These are phyloP conservation scores for Hemileccinum hortonii DNA, from an alignment of 1,284 basidiomycete species.

Conservation along the genomic window DNA sequence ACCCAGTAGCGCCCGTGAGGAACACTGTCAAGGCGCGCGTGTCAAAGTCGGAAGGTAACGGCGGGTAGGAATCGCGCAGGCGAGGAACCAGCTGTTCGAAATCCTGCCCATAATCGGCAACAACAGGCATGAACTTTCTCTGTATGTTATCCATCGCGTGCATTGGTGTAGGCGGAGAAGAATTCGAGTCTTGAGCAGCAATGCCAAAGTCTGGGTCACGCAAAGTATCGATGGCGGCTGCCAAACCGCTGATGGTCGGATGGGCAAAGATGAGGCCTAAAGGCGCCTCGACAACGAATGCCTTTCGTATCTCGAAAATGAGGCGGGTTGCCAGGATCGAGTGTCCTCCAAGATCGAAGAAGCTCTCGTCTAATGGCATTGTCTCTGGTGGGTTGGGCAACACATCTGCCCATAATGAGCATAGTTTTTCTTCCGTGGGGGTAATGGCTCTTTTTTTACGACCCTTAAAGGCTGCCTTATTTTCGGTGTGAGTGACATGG, in stretches of 20 bases:
- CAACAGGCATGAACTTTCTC: conserved; percentile 21
- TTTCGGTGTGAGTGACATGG: conserved; percentile 41
- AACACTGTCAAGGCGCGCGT: conserved; percentile 74
- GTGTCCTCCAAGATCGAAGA: conserved; percentile 99
- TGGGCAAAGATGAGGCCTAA: conserved; percentile 92
- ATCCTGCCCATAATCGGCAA: conserved; percentile 78
- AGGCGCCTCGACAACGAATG: conserved; percentile 89
- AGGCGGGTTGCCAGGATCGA: conserved; percentile 97
- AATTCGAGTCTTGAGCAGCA: conserved; percentile 40
- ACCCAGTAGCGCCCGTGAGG: conserved; percentile 96
- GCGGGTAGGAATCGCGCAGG: conserved; percentile 62
- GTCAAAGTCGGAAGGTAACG: conserved; percentile 53
- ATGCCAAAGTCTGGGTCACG: conserved; percentile 83
- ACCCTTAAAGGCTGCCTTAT: conserved; percentile 28
- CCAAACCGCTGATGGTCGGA: conserved; percentile 85
- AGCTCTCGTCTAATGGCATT: conserved; percentile 89
- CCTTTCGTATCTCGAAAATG: conserved; percentile 95
- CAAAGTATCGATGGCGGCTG: conserved; percentile 75
- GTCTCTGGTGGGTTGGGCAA: conserved; percentile 80
- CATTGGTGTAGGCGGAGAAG: conserved; percentile 17
- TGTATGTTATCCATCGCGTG: conserved; percentile 19
- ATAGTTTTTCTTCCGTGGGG: conserved; percentile 80
- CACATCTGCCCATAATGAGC: conserved; percentile 80
- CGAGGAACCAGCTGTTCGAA: conserved; percentile 62
- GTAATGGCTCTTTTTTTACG: conserved; percentile 44